These are phyloP conservation scores for Globisporangium takayamanum DNA, from an alignment of 352 stramenopile genomes.

Conservation along the genomic window DNA sequence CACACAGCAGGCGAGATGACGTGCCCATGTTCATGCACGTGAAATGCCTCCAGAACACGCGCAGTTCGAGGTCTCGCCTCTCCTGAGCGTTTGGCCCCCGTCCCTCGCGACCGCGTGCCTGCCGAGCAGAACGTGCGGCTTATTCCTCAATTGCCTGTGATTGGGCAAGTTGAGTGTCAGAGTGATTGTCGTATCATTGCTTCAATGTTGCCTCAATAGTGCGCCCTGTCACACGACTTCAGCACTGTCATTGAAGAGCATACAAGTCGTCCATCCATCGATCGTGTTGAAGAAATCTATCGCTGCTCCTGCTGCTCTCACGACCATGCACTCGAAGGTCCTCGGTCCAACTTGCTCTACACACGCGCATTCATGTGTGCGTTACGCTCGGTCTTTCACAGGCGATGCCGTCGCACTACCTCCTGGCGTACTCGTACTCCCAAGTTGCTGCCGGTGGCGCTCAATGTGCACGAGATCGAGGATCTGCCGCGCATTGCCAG, in stretches of 20 bases:
- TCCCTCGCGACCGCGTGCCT: neutral
- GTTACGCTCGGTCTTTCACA: slow-evolving; percentile 10
- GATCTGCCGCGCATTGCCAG: slow-evolving; percentile 84
- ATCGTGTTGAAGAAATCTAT: neutral
- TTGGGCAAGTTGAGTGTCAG: neutral
- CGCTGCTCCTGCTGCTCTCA: neutral
- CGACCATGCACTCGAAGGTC: neutral
- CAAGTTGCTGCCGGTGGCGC: slow-evolving; percentile 19
- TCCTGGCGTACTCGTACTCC: neutral
- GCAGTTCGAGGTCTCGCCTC: neutral
- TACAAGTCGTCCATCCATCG: neutral
- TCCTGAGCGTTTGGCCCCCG: neutral
- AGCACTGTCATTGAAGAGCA: no score
- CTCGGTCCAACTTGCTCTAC: neutral
- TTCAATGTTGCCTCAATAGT: no score
- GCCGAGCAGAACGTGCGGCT: slow-evolving; percentile 1
- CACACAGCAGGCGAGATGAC: neutral
- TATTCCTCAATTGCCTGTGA: slow-evolving; percentile 2
- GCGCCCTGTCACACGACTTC: no score
- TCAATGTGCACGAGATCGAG: slow-evolving; percentile 86
- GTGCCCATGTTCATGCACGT: neutral
- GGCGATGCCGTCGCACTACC: slow-evolving; percentile 10
- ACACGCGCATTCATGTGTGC: neutral
- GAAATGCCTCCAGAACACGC: neutral
- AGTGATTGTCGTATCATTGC: no score